Evolutionary conservation across 441 rosid genomes (phyloP), one percentile per base, ranked within the genome.

Genomic region (Mallotus japonicus): DNA sequence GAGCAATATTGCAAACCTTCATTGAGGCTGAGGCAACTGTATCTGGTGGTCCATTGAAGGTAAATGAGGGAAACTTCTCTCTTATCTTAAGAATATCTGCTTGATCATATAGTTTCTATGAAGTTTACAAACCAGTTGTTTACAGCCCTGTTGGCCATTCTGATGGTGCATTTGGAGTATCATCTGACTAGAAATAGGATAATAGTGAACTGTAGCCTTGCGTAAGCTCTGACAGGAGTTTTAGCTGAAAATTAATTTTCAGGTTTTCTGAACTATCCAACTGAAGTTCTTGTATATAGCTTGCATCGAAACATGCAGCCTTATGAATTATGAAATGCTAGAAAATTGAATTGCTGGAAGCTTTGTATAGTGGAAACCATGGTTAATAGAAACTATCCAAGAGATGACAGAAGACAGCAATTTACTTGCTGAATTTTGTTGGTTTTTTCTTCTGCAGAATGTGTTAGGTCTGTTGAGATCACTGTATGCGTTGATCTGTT

Each of bases 391-490:
- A 17, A 72, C 32, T 28, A 42, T 3, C 12, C 8, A 15, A 46
- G 22, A 66, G 13, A 40, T 8, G 10, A 19, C 5, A 42, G 15
- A 54, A n/a, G 22, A 5, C 40, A 4, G 5, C 40, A 28, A 50
- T 15, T 8, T 3, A n/a, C 24, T 57, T 47, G 32, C 67, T 78
- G 54, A 79, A 40, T 65, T 54, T 22, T 17, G 20, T 67, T 13
- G 62, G n/a, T 70, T 12, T 74, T 42, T 70, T 24, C 28, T 66
- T 34, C 55, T 68, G 80, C 86, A 92, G 99, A 79, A 83, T 75
- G 83, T 87, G 42, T 51, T 91, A 53, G 81, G 86, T n/a, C 70
- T 87, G 72, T 67, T 91, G 81, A 84, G 97, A 82, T 85, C 97
- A 51, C 75, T 86, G 89, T 89, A 90, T 67, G 91, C 90, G 34